These are phyloP conservation scores for Ophiostoma fasciatum DNA, from an alignment of 2,329 filamentous ascomycete genomes.

Conservation along the genomic window DNA sequence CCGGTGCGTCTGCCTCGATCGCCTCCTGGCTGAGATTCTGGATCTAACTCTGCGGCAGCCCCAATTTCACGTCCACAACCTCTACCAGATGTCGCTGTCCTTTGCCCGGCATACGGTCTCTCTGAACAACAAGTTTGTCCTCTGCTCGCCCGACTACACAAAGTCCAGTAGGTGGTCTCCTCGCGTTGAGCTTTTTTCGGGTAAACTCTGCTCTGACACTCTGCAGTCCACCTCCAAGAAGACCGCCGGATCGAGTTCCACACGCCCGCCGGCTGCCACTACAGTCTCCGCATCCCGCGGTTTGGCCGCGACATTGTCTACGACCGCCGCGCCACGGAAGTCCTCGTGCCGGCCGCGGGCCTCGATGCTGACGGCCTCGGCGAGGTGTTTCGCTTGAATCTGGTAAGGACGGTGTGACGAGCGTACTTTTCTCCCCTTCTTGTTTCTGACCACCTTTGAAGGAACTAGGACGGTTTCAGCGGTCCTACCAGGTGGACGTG, in stretches of 20 bases:
- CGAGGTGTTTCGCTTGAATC: constrained; percentile 83
- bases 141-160: constrained; percentile 81
- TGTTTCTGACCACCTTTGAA: neutral
- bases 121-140: constrained; percentile 78
- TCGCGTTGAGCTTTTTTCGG: neutral
- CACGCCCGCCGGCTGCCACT: constrained; percentile 74
- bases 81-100: constrained; percentile 85
- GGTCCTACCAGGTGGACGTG: constrained; percentile 80
- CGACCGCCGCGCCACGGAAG: constrained; percentile 68
- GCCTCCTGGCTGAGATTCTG: neutral
- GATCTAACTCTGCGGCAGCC: constrained; percentile 10
- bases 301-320: constrained; percentile 87
- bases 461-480: constrained; percentile 87
- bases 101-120: constrained; percentile 84
- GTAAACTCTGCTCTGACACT: neutral
- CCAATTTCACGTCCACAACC: constrained; percentile 90
- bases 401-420: constrained; percentile 22
- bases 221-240: constrained; percentile 63
- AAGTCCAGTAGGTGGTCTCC: constrained; percentile 47
- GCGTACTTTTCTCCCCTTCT: neutral
- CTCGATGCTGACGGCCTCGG: constrained; percentile 74
- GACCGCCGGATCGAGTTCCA: constrained; percentile 91
- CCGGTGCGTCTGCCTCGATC: constrained; percentile 19
- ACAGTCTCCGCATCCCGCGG: constrained; percentile 75
- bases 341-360: constrained; percentile 74